A percentile compares a stretch with the other conserved stretches of the same genome.
Conservation (phyloP, 1,284 basidiomycete genomes). For the Schizophyllum amplum region DNA sequence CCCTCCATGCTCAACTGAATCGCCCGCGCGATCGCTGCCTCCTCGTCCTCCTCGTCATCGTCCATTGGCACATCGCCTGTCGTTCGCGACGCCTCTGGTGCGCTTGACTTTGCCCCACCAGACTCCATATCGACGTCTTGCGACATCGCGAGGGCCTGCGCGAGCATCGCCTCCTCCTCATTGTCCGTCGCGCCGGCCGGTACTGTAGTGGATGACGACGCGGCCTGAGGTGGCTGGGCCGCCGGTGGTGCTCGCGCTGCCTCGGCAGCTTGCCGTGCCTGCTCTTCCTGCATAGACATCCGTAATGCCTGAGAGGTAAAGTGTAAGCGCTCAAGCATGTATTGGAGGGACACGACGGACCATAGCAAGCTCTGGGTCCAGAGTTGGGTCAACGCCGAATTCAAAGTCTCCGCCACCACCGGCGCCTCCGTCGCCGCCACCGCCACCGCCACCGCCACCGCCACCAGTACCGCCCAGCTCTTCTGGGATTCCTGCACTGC, state of each 20-base stretch:
- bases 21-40: conserved; percentile 29
- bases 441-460: conserved; percentile 36
- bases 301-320: conserved; percentile 67
- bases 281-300: conserved; percentile 97
- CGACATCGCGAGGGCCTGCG: conserved; percentile 56
- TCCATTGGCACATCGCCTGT: conserved; percentile 25
- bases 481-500: conserved; percentile 56
- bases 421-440: conserved; percentile 36
- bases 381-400: conserved; percentile 88
- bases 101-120: conserved; percentile 9
- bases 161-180: conserved; percentile 61
- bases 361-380: conserved; percentile 98
- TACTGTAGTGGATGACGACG: conserved; percentile 24
- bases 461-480: conserved; percentile 27
- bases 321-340: neutral
- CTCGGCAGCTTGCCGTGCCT: conserved; percentile 77
- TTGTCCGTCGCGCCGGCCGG: conserved; percentile 20
- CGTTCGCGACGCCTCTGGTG: too few relatives aligned
- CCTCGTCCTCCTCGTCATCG: conserved; percentile 31
- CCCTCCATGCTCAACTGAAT: conserved; percentile 32
- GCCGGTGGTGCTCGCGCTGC: conserved; percentile 27
- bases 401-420: conserved; percentile 60
- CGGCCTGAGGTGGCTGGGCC: conserved; percentile 21
- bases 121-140: conserved; percentile 34
- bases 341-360: conserved; percentile 31